A percentile compares a stretch with the other conserved stretches of the same genome.
These are phyloP conservation scores for Ganoderma meredithae DNA, from an alignment of 1,284 basidiomycete species.

Conservation along the genomic window DNA sequence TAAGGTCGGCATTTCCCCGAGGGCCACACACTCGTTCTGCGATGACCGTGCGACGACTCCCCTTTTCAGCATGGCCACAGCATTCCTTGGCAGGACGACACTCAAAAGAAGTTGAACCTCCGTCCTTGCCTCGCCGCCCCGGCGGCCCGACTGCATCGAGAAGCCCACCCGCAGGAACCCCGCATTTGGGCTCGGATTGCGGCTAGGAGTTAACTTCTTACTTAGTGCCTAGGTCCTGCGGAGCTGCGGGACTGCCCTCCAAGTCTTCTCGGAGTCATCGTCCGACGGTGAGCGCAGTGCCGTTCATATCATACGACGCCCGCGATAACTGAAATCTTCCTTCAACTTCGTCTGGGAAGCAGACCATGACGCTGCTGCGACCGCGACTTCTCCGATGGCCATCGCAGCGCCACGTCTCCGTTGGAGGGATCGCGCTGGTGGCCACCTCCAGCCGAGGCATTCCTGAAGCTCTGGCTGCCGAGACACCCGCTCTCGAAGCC, in stretches of 20 bases:
- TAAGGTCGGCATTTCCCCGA: background rate
- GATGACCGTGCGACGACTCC: background rate
- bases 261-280: background rate
- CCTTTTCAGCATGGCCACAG: background rate
- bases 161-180: background rate
- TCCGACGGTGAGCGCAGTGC: background rate
- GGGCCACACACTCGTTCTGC: background rate
- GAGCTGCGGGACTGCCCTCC: background rate
- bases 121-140: background rate
- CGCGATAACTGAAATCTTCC: background rate
- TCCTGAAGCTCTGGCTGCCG: background rate
- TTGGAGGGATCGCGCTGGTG: background rate
- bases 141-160: background rate
- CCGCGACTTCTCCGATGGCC: background rate
- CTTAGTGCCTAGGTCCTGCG: background rate
- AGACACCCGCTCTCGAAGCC: background rate
- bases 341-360: background rate
- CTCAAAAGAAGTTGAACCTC: background rate
- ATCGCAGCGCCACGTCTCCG: background rate
- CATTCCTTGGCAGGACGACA: background rate
- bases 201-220: background rate
- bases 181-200: background rate
- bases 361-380: background rate
- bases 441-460: background rate
- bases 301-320: background rate